Percentiles rank a stretch among this genome's conserved stretches.
phyloP scores from a whole-genome alignment of 2,329 filamentous ascomycete genomes.

The Blumeria hordei region DNA sequence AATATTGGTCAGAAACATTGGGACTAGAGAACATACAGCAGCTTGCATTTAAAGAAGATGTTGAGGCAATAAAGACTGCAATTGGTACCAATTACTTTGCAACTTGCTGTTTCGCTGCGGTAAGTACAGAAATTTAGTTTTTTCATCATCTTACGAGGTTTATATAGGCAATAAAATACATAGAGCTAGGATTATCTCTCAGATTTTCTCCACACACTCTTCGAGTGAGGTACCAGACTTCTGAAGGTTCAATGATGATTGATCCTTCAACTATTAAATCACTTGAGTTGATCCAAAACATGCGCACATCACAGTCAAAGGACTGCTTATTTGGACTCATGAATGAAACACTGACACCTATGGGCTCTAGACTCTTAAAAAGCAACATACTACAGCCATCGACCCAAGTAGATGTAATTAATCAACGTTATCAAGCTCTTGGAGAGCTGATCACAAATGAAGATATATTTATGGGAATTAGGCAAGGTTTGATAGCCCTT shows the following conservation, averaged over 20 bases:
- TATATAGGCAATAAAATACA: constrained; percentile 50
- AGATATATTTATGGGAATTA: constrained; percentile 58
- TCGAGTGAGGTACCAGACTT: constrained; percentile 65
- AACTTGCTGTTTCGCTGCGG: constrained; percentile 64
- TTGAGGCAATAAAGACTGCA: constrained; percentile 58
- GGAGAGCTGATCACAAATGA: constrained; percentile 63
- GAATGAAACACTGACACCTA: constrained; percentile 66
- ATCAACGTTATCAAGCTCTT: constrained; percentile 54
- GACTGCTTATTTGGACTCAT: constrained; percentile 67
- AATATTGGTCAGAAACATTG: constrained; percentile 58
- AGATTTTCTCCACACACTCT: constrained; percentile 59
- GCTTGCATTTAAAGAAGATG: constrained; percentile 57
- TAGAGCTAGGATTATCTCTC: constrained; percentile 43
- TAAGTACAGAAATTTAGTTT: constrained; percentile 20
- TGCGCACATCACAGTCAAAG: constrained; percentile 52
- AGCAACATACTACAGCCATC: constrained; percentile 78
- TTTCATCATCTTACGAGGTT: constrained; percentile 2
- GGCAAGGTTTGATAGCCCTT: constrained; percentile 28
- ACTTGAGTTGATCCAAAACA: constrained; percentile 74
- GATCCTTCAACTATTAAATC: constrained; percentile 70
- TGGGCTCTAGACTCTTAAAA: constrained; percentile 64
- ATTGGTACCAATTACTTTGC: constrained; percentile 69
- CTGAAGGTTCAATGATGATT: constrained; percentile 88
- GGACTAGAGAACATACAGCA: constrained; percentile 58
- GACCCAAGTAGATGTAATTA: constrained; percentile 42